Base-by-base conservation (phyloP, 2,329 filamentous ascomycete species). In the Leptographium galeiforme region DNA sequence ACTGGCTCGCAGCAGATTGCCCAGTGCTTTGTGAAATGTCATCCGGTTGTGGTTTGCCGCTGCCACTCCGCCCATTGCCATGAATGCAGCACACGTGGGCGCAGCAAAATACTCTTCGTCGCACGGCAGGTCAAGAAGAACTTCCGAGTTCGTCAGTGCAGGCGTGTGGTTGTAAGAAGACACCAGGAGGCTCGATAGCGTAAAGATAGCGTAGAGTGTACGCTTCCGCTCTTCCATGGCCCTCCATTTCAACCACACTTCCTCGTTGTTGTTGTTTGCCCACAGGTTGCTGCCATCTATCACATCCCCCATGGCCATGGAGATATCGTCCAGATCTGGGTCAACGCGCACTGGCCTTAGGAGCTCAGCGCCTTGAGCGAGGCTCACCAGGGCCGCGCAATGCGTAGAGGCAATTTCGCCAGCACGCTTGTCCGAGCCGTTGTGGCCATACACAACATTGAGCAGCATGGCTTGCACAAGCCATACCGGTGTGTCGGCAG, bases 381-480 rank as follows among this genome's bases (percentile, higher is more conserved):
- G 79, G 65, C 89, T 95, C 52, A 96, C 89, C 44, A 98, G 72
- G 19, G 90, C 88, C 8, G 89, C 87, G 64, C 88, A 94, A 65
- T 97, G 91, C 1, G 87, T 95, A 58, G 85, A 90, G 1, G 91
- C 91, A 62, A 95, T 94, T 64, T 96, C 89, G 56, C 87, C 89
- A 25, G 89, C 86, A 52, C 82, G 84, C 70, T 94, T 91, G 66
- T 97, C 91, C 40, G 87, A 89, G 65, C 89, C 95, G 60, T 95
- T 94, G 67, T 96, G 88, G 14, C 91, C 91, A 64, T 95, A 97
- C 16, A 96, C 87, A 40, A 97, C 87, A 64, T 95, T 97, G 50
- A 98, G 76, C 10, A 97, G 74, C 91, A 97, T 97, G 0, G 91
- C 89, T 68, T 97, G 93, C 16, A 97, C 89, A 32, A 98, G 76